Conservation (phyloP, 2,329 filamentous ascomycete genomes). For the Epichloe festucae region DNA sequence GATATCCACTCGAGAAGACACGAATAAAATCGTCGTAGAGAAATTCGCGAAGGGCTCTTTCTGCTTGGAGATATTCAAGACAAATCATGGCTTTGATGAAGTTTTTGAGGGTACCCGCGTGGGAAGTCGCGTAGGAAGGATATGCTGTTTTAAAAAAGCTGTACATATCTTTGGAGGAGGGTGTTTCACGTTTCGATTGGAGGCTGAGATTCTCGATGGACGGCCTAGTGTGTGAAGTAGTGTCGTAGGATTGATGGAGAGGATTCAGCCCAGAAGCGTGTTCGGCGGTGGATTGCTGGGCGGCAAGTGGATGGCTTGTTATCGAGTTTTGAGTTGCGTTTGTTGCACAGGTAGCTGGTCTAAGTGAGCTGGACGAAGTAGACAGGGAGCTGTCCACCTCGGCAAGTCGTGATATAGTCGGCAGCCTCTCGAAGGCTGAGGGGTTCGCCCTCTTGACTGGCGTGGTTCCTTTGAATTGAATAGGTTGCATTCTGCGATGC, state of each 20-base stretch:
- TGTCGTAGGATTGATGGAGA: background rate
- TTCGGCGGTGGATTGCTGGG: background rate
- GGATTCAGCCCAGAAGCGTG: background rate
- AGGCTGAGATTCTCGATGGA: background rate
- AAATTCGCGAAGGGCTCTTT: constrained; percentile 24
- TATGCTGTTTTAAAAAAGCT: constrained; percentile 29
- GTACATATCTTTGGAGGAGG: constrained; percentile 11
- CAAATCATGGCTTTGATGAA: constrained; percentile 34
- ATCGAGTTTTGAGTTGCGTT: constrained; percentile 1
- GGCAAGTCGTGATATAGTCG: constrained; percentile 9
- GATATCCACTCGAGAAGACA: constrained; percentile 28
- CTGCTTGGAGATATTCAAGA: constrained; percentile 24
- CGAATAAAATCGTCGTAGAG: constrained; percentile 42
- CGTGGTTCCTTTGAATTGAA: constrained; percentile 10
- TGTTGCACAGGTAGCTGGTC: constrained; percentile 13
- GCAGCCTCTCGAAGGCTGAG: constrained; percentile 8
- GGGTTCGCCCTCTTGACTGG: background rate
- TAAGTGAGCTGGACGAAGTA: constrained; percentile 17
- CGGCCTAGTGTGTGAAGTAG: background rate
- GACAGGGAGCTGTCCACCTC: constrained; percentile 14
- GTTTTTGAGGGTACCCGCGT: constrained; percentile 23
- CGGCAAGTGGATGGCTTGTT: background rate
- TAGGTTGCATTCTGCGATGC: constrained; percentile 14
- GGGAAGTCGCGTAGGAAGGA: constrained; percentile 28
- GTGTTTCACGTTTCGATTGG: background rate